Conservation (phyloP, 2,329 filamentous ascomycete genomes). For the Colletotrichum viniferum region DNA sequence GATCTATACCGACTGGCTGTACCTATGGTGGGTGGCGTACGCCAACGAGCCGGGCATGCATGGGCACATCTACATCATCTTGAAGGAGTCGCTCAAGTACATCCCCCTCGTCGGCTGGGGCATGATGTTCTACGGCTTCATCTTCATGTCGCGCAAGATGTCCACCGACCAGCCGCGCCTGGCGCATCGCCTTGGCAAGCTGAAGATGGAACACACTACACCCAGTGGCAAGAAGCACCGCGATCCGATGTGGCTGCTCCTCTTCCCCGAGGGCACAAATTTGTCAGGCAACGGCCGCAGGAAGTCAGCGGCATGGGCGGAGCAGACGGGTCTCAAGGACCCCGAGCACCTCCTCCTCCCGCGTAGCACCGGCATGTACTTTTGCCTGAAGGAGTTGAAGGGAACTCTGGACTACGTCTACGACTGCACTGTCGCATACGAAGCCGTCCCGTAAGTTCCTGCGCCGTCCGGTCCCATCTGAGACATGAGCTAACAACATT, state of each 20-base stretch:
- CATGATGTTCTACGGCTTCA: constrained; percentile 87
- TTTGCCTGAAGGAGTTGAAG: constrained; percentile 77
- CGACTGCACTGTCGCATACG: constrained; percentile 94
- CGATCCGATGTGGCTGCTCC: constrained; percentile 87
- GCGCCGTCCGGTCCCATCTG: background rate
- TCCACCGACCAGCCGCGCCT: constrained; percentile 77
- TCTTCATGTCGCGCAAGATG: constrained; percentile 92
- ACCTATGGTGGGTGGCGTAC: constrained; percentile 94
- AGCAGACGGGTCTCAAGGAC: constrained; percentile 75
- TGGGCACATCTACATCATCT: constrained; percentile 86
- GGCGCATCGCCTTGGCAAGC: constrained; percentile 72
- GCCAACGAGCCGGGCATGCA: constrained; percentile 77
- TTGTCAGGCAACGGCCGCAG: constrained; percentile 71
- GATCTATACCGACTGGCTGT: constrained; percentile 91
- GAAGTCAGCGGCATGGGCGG: constrained; percentile 76
- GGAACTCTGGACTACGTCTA: constrained; percentile 82
- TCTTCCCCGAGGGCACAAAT: constrained; percentile 90
- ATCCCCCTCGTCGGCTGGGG: constrained; percentile 81
- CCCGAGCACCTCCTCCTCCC: constrained; percentile 77
- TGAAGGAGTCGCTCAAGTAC: constrained; percentile 85
- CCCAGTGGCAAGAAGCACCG: constrained; percentile 60
- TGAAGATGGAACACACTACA: constrained; percentile 62
- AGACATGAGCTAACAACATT: background rate
- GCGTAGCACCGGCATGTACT: constrained; percentile 79
- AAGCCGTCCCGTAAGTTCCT: constrained; percentile 81